Evolutionary conservation across 2,329 filamentous ascomycete species (phyloP).

Genomic region (Zymoseptoria tritici): DNA sequence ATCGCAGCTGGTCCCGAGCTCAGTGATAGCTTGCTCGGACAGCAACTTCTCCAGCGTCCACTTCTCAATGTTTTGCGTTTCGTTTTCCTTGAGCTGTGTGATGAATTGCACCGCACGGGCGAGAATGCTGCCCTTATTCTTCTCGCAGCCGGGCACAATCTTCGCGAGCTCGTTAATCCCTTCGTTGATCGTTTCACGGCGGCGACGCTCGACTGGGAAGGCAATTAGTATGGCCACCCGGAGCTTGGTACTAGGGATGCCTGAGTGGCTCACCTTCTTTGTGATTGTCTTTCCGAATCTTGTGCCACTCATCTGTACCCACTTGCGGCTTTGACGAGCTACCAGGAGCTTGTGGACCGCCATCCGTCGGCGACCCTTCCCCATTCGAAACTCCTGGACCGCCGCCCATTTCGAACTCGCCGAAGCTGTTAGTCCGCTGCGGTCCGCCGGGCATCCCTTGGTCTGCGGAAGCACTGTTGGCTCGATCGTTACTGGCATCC

Average conservation of each 20-base stretch:
- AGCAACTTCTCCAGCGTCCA: slow-evolving; percentile 87
- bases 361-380: slow-evolving; percentile 26
- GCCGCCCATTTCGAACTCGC: slow-evolving; percentile 15
- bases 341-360: slow-evolving; percentile 35
- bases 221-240: neutral
- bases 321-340: slow-evolving; percentile 64
- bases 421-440: slow-evolving; percentile 17
- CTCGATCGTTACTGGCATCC: slow-evolving; percentile 14
- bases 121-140: slow-evolving; percentile 96
- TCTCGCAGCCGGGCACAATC: slow-evolving; percentile 95
- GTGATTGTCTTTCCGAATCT: slow-evolving; percentile 93
- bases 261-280: slow-evolving; percentile 70
- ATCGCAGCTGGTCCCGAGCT: slow-evolving; percentile 79
- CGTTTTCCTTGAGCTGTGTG: slow-evolving; percentile 86
- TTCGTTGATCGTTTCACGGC: slow-evolving; percentile 96
- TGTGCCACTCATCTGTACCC: slow-evolving; percentile 97
- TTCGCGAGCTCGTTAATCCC: slow-evolving; percentile 97
- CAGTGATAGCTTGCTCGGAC: slow-evolving; percentile 80
- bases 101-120: slow-evolving; percentile 93
- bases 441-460: slow-evolving; percentile 10
- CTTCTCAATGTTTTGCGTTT: slow-evolving; percentile 88
- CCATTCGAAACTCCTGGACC: slow-evolving; percentile 5
- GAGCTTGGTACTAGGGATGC: too few relatives aligned
- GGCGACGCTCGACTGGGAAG: slow-evolving; percentile 76
- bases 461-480: slow-evolving; percentile 16